Base-by-base conservation (phyloP, 2,329 filamentous ascomycete genomes). In the Ophiocordyceps unilateralis region DNA sequence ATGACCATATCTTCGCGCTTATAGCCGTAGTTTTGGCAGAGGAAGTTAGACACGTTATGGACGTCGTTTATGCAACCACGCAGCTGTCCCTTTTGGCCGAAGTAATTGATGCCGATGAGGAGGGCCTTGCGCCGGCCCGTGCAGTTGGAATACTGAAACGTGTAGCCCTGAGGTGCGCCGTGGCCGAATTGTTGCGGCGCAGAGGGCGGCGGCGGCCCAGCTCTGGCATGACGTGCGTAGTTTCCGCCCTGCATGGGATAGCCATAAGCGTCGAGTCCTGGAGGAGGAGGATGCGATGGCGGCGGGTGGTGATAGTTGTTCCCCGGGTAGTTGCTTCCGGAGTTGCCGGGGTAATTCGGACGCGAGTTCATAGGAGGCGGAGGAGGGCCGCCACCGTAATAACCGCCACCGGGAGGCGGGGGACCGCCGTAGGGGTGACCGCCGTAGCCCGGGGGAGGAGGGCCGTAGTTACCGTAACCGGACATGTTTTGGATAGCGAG, bases 21-120 rank as follows among this genome's bases (percentile, higher is more conserved):
- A 62, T 86, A 87, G 41, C 72, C 69, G 54, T 82, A 80, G 46
- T 68, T 67, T 57, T 78, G 69, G 49, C 78, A 76, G 47, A 87
- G 63, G 59, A 84, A 87, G 43, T 64, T 63, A 26, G 79, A 83
- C 60, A 87, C 74, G 57, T 87, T 87, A 63, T 80, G 77, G 28
- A 82, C 79, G 57, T 87, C 82, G 61, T 87, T 87, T 69, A 87
- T 84, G 61, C 82, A 87, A 38, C 82, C 82, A 46, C 76, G 69
- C 43, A 87, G 71, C 66, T 84, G 78, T 41, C 75, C 81, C 20
- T 76, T 62, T 55, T 83, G 78, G 42, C 77, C 76, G 52, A 85
- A 81, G 65, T 87, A 87, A 67, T 87, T 87, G 68, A 87, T 84
- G 42, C 82, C 82, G 48, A 87, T 83, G 44, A 87, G 64, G 44